Base-by-base conservation (phyloP, 208 protist genomes). In the Wallacemonas sp. region DNA sequence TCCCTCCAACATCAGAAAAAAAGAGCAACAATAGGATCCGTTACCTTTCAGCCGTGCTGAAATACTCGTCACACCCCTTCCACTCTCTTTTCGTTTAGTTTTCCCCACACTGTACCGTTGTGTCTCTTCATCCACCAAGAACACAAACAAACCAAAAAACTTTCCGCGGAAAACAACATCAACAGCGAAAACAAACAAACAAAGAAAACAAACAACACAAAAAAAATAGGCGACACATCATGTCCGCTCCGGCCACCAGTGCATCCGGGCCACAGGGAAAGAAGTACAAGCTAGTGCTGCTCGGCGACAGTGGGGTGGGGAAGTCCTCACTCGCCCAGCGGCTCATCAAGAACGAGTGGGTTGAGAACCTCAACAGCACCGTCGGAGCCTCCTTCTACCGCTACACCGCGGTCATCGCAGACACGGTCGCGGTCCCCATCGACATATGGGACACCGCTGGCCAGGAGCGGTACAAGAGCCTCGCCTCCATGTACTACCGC, bases 401-500 rank as follows among this genome's bases (percentile, higher is more conserved):
- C 29, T 93, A 90, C 77, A 70, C 80, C 33, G 85, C 88, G 57
- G 63, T 70, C n/a, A 65, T 94, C 26, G 74, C 61, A 11, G 78
- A 87, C 55, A 81, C 60, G 34, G 68, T 69, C 8, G 54, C 66
- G 41, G 80, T 97, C 19, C 78, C 88, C 65, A 87, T 94, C 33
- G 88, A 95, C 52, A 95, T 97, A 41, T 97, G 92, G 90, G 92
- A 97, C 61, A 97, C 92, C 0, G 92, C 92, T 0, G 92, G 92
- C 1, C 92, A 96, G 82, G 92, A 96, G 67, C 79, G 87, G 9
- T 96, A 93, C 70, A 88, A 84, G 72, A 89, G 90, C 60, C 65
- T 97, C 26, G 92, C 90, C 2, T 88, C 88, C 41, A 97, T 96
- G 86, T 97, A 97, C 74, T 97, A 97, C 78, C 83, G 93, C 52